phyloP scores from a whole-genome alignment of 2,329 filamentous ascomycete species.

The Coniella vitis region DNA sequence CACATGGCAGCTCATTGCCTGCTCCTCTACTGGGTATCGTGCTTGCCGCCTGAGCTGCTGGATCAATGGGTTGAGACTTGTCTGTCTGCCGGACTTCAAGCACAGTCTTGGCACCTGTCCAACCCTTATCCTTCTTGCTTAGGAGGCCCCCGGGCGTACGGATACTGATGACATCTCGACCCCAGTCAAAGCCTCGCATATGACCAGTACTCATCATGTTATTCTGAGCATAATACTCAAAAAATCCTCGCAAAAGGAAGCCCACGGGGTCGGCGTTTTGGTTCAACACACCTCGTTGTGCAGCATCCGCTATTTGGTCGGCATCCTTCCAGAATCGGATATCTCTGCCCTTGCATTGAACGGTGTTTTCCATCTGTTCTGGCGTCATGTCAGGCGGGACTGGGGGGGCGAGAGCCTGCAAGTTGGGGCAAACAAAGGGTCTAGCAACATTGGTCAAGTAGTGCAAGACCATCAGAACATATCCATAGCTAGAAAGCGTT shows the following conservation, averaged over 20 bases:
- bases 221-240: conserved; percentile 72
- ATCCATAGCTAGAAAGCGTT: conserved; percentile 83
- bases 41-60: conserved; percentile 17
- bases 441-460: conserved; percentile 77
- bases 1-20: background rate
- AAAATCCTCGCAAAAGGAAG: conserved; percentile 72
- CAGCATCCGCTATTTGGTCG: conserved; percentile 56
- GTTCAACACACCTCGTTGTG: conserved; percentile 52
- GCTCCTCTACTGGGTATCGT: background rate
- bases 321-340: conserved; percentile 77
- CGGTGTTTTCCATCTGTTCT: conserved; percentile 31
- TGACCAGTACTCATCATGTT: conserved; percentile 44
- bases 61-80: conserved; percentile 18
- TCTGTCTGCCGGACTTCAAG: conserved; percentile 41
- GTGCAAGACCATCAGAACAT: conserved; percentile 86
- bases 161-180: conserved; percentile 69
- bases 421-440: conserved; percentile 78
- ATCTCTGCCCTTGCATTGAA: conserved; percentile 55
- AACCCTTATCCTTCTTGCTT: conserved; percentile 71
- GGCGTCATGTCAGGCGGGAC: conserved; percentile 33
- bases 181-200: conserved; percentile 69
- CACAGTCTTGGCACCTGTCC: conserved; percentile 75
- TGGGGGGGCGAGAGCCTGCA: conserved; percentile 54
- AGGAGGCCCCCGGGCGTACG: conserved; percentile 64
- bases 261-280: conserved; percentile 65